These are phyloP conservation scores for Ilyonectria sp. DNA, from an alignment of 2,329 filamentous ascomycete genomes.

Conservation along the genomic window DNA sequence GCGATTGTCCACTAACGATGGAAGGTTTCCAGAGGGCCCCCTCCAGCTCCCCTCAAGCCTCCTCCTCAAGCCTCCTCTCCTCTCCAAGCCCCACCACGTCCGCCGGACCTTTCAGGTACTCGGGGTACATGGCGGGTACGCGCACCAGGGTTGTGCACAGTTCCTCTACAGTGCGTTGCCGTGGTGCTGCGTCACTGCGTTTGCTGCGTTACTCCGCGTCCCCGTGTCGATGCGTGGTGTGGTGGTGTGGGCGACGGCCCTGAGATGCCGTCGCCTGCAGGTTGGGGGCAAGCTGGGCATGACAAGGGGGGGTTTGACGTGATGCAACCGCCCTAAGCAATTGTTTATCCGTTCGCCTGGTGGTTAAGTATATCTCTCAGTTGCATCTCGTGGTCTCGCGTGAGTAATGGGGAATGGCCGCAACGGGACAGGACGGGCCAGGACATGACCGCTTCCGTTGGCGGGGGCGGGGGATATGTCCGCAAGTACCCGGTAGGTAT, in stretches of 20 bases:
- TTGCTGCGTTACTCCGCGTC: not conserved
- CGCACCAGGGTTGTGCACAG: not conserved
- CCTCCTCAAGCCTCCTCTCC: not conserved
- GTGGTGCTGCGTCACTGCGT: too few relatives aligned
- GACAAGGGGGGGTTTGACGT: conserved; percentile 13
- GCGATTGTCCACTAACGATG: conserved; percentile 14
- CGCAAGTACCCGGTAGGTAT: conserved; percentile 16
- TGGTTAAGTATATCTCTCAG: conserved; percentile 28
- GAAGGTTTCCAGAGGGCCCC: conserved; percentile 20
- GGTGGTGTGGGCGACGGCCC: conserved; percentile 3
- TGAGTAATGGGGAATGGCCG: not conserved
- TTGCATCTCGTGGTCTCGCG: conserved; percentile 18
- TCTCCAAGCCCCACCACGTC: conserved; percentile 14
- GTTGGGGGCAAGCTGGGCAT: conserved; percentile 20
- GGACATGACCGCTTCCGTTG: not conserved
- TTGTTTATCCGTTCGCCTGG: conserved; percentile 1
- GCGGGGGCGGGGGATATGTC: conserved; percentile 14
- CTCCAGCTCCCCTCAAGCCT: conserved; percentile 20
- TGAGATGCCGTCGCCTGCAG: conserved; percentile 21
- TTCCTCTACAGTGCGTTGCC: conserved; percentile 3
- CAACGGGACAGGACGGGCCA: not conserved
- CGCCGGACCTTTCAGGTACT: not conserved
- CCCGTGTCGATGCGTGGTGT: not conserved
- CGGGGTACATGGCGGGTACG: conserved; percentile 11
- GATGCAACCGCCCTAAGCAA: conserved; percentile 9